Percentiles rank a stretch among this genome's conserved stretches.
Conservation (phyloP, 257 asterid species). For the Plantago major region DNA sequence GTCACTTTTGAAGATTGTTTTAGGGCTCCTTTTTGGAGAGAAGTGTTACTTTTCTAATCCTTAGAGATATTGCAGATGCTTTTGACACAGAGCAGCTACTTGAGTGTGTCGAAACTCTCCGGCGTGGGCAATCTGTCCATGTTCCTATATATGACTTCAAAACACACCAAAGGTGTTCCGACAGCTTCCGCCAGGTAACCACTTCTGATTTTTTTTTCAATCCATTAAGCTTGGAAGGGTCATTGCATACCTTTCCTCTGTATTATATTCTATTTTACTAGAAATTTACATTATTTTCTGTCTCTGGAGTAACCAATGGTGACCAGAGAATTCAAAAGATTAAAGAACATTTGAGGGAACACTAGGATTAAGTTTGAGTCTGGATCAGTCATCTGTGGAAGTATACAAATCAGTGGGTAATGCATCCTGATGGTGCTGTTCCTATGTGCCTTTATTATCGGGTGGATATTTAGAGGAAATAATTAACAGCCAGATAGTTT, state of each 20-base stretch:
- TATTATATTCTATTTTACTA: background rate
- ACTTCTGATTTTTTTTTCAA: slow-evolving; percentile 11
- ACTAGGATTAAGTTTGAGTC: background rate
- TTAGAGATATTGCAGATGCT: slow-evolving; percentile 56
- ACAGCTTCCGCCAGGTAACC: slow-evolving; percentile 87
- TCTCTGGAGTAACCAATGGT: too few relatives aligned
- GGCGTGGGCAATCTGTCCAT: slow-evolving; percentile 69
- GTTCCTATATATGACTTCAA: slow-evolving; percentile 94
- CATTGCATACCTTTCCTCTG: too few relatives aligned
- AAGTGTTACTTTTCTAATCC: background rate
- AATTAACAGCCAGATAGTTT: too few relatives aligned
- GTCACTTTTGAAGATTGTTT: slow-evolving; percentile 15
- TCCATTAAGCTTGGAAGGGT: too few relatives aligned
- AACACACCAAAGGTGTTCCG: slow-evolving; percentile 79
- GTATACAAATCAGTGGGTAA: too few relatives aligned
- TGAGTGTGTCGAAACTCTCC: slow-evolving; percentile 74
- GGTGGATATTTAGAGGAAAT: too few relatives aligned
- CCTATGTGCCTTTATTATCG: too few relatives aligned
- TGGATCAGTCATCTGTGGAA: too few relatives aligned
- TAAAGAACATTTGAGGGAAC: background rate
- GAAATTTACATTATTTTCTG: too few relatives aligned
- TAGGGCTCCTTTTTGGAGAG: background rate
- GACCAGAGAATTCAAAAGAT: too few relatives aligned
- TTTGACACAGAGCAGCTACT: slow-evolving; percentile 97
- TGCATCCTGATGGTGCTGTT: too few relatives aligned